phyloP scores from a whole-genome alignment of 2,329 filamentous ascomycete species.

The Paecilomyces variotii region DNA sequence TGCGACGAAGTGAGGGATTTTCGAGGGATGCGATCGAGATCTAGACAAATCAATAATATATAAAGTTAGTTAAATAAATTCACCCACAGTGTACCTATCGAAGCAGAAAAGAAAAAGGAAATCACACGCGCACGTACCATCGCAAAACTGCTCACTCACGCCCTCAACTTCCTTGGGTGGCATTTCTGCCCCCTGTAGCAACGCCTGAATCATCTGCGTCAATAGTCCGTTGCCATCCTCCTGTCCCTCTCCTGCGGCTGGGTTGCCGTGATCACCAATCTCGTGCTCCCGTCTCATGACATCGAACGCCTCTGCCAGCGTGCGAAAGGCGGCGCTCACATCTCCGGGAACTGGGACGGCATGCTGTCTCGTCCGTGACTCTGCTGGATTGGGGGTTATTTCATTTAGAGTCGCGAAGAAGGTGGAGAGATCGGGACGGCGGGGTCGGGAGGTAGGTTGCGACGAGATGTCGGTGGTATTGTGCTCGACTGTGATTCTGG shows the following conservation, averaged over 20 bases:
- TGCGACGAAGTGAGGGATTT: slow-evolving; percentile 45
- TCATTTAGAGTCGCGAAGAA: slow-evolving; percentile 56
- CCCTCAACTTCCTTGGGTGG: slow-evolving; percentile 55
- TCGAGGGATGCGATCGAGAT: slow-evolving; percentile 52
- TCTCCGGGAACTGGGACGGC: slow-evolving; percentile 54
- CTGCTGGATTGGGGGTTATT: slow-evolving; percentile 44
- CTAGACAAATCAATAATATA: slow-evolving; percentile 17
- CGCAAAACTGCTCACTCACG: slow-evolving; percentile 53
- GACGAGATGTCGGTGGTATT: slow-evolving; percentile 26
- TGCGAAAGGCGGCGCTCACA: slow-evolving; percentile 51
- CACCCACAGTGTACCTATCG: not conserved
- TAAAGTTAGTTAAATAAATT: not conserved
- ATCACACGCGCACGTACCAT: slow-evolving; percentile 27
- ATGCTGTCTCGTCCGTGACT: slow-evolving; percentile 46
- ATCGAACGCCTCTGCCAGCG: slow-evolving; percentile 54
- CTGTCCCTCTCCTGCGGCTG: slow-evolving; percentile 28
- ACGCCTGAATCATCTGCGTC: slow-evolving; percentile 46
- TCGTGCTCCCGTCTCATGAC: slow-evolving; percentile 46
- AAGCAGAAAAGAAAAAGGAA: not conserved
- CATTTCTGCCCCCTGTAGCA: slow-evolving; percentile 49
- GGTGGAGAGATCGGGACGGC: slow-evolving; percentile 56
- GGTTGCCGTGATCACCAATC: slow-evolving; percentile 28
- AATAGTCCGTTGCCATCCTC: slow-evolving; percentile 39
- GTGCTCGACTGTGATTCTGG: slow-evolving; percentile 32
- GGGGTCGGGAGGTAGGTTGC: slow-evolving; percentile 28